These are phyloP conservation scores for Plectosphaerella cucumerina DNA, from an alignment of 2,329 filamentous ascomycete genomes.

Conservation along the genomic window DNA sequence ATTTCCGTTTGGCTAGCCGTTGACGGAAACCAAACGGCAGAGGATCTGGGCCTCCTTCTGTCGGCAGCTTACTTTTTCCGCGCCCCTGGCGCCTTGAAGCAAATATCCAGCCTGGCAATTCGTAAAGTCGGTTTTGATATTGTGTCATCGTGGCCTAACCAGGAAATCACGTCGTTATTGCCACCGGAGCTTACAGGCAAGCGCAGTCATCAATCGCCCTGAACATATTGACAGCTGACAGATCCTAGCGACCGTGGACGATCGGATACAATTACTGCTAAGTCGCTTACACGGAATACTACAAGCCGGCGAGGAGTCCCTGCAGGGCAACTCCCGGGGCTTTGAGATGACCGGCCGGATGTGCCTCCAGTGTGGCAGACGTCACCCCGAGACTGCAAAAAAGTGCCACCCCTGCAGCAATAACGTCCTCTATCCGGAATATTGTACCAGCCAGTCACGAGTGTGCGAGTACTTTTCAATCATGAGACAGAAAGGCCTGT, in stretches of 20 bases:
- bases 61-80: background rate
- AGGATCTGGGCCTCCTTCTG: background rate
- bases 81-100: background rate
- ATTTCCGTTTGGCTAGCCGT: background rate
- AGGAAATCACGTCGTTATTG: background rate
- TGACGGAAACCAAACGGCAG: background rate
- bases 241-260: background rate
- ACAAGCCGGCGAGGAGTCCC: background rate
- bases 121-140: background rate
- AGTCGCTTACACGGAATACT: background rate
- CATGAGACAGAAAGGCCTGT: background rate
- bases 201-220: background rate
- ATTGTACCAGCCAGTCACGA: background rate
- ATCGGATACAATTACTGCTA: background rate
- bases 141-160: background rate
- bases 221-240: background rate
- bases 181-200: background rate
- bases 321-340: background rate
- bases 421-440: background rate
- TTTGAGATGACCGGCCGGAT: background rate
- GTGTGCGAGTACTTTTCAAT: background rate
- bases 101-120: background rate
- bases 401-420: background rate
- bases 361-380: background rate
- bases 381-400: background rate